Percentiles rank a stretch among this genome's conserved stretches.
Conservation (phyloP, 1,139 yeast genomes). For the Meyerozyma sp. region DNA sequence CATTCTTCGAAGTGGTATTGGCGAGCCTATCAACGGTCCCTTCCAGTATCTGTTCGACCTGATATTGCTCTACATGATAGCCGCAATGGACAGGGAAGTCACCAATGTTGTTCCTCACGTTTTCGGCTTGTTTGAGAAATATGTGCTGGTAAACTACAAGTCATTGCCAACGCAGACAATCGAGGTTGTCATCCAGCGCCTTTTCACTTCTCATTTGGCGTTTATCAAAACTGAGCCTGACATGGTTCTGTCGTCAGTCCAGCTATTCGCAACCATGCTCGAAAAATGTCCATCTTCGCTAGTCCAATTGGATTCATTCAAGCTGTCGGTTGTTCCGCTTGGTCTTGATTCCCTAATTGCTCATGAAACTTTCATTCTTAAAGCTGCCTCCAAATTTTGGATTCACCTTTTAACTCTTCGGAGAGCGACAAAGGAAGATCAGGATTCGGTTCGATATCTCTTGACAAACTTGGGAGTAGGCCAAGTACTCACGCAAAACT, state of each 20-base stretch:
- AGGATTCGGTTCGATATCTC: constrained; percentile 26
- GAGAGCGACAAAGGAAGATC: constrained; percentile 48
- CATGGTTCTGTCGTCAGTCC: constrained; percentile 41
- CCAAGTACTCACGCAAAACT: constrained; percentile 20
- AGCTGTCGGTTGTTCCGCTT: constrained; percentile 32
- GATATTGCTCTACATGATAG: constrained; percentile 40
- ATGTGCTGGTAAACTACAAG: constrained; percentile 30
- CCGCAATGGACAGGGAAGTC: constrained; percentile 28
- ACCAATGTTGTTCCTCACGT: constrained; percentile 32
- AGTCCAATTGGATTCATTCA: constrained; percentile 29
- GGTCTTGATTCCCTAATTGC: constrained; percentile 43
- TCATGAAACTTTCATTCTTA: constrained; percentile 61
- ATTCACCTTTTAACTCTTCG: constrained; percentile 46
- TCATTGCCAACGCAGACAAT: constrained; percentile 25
- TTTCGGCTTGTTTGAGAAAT: constrained; percentile 36
- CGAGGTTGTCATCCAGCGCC: constrained; percentile 18
- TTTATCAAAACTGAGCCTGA: constrained; percentile 48
- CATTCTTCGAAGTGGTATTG: constrained; percentile 51
- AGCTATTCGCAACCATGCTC: constrained; percentile 39
- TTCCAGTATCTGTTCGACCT: constrained; percentile 46
- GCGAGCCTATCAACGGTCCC: constrained; percentile 52
- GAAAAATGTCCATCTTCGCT: constrained; percentile 48
- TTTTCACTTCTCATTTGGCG: constrained; percentile 28
- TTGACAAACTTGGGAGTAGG: constrained; percentile 37
- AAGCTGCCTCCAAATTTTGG: constrained; percentile 66